Conservation (phyloP, 352 stramenopile species). For the Lagenidium giganteum region DNA sequence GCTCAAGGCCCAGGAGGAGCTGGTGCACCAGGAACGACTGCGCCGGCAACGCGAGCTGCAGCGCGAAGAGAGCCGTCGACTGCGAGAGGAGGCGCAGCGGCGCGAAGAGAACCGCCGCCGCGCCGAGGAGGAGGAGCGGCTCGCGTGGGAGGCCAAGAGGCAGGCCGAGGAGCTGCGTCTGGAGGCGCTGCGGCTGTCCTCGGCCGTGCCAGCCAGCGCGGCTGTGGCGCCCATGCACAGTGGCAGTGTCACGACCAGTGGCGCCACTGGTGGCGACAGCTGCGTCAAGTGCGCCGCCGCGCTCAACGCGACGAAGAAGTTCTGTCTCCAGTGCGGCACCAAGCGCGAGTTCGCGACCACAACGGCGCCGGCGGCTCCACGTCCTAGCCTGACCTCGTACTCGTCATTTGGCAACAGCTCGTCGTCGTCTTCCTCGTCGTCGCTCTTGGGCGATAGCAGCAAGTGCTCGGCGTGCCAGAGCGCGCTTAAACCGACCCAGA, state of each 20-base stretch:
- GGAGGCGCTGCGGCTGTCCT: conserved; percentile 46
- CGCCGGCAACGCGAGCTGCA: conserved; percentile 32
- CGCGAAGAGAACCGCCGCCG: conserved; percentile 54
- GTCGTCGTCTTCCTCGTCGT: conserved; percentile 12
- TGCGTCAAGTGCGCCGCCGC: conserved; percentile 7
- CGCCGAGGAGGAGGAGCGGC: conserved; percentile 52
- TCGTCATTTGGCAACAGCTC: neutral
- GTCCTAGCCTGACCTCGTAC: neutral
- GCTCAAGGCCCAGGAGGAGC: conserved; percentile 40
- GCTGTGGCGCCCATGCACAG: too few species aligned
- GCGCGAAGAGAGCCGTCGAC: conserved; percentile 39
- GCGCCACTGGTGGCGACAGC: neutral
- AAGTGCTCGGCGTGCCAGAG: conserved; percentile 40
- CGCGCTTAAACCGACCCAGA: conserved; percentile 56
- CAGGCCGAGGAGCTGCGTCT: conserved; percentile 56
- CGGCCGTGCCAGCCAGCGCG: conserved; percentile 16
- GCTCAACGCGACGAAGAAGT: conserved; percentile 46
- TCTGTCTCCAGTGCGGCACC: conserved; percentile 63
- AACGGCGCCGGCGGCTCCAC: neutral
- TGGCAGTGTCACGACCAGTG: conserved; percentile 10
- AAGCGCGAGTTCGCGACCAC: conserved; percentile 12
- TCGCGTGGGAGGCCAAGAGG: conserved; percentile 55
- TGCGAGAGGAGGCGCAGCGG: conserved; percentile 53
- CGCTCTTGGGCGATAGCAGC: conserved; percentile 14
- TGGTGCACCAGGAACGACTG: conserved; percentile 53